Base-by-base conservation (phyloP, 2,329 filamentous ascomycete species). In the Exophiala mesophila region DNA sequence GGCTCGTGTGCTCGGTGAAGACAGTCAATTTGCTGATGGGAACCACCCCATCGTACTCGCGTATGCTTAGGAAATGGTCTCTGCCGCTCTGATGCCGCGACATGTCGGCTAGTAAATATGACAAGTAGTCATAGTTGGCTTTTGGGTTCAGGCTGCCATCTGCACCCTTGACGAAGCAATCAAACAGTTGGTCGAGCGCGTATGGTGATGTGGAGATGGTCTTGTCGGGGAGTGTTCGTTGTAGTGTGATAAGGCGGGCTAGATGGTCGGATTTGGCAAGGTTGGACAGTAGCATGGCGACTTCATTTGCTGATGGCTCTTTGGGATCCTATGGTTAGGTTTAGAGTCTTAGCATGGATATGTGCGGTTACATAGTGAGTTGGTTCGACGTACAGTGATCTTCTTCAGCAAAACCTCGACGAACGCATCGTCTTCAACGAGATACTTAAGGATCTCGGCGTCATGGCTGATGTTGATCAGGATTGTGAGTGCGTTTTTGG, bases 251-350 rank as follows among this genome's bases (percentile, higher is more conserved):
- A 3, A 96, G 70, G 31, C 74, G 74, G 52, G 83, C 83, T 43
- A 95, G 65, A 4, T 73, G 74, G 54, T 90, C 81, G 48, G 77
- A 83, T 67, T 97, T 97, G 45, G 82, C 77, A 39, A 98, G 72
- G 60, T 98, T 98, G 62, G 92, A 88, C 17, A 97, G 75, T 10
- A 98, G 77, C 88, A 96, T 97, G 33, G 88, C 80, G 33, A 94
- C 69, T 29, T 92, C 76, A 59, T 96, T 85, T 39, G 87, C 88
- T 59, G 89, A 89, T 20, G 78, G 75, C 60, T 97, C 90, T 39
- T 83, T 79, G 3, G 43, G 49, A 38, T 62, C 62, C 63, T 68
- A 36, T n/a, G n/a, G 28, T 29, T 8, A 20, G 7, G 12, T 21
- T n/a, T 17, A 38, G 21, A 17, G 12, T 33, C 20, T 43, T 20